Evolutionary conservation across 257 asterid species (phyloP), one percentile per base, ranked within the genome.

Genomic region (Verbascum thapsus): DNA sequence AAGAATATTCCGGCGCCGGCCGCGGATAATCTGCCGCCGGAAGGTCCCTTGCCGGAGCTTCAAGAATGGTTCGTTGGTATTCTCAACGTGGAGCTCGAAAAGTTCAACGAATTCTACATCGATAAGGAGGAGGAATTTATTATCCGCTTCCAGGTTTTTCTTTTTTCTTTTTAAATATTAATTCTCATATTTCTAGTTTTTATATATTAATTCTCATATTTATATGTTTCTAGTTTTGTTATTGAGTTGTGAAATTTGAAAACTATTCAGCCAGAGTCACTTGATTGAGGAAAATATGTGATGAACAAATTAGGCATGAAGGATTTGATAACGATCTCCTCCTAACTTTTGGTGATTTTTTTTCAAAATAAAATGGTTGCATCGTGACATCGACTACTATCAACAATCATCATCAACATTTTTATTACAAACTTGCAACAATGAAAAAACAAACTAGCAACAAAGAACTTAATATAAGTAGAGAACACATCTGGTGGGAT

Each of bases 31-130:
- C 70, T 57, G 44, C 70, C 61, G 58, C 71, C 75, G 18, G 74
- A 67, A 0, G 61, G 55, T 5, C 51, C 71, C 44, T 62, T 74
- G 63, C 72, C 72, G 19, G 83, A 76, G 61, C 76, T 78, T 10
- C 90, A 80, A 53, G 85, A 86, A 26, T 86, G 98, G 94, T 88
- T 91, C 51, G 80, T 88, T 39, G 72, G 77, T 13, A 76, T 85
- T 70, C 86, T 88, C 11, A 85, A 79, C 66, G 88, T 85, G 68
- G 96, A 92, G 67, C 90, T 88, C 40, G 87, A 86, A 48, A 92
- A 92, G 83, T 84, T 92, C 77, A 92, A 92, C 75, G 96, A 92
- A 79, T 88, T 92, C 77, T 92, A 83, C 85, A 92, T 92, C 81
- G 96, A 88, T 52, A 89, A 86, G 81, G 98, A 88, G 83, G 98